phyloP scores from a whole-genome alignment of 805 yeast species.

The Metschnikowia hibisci region DNA sequence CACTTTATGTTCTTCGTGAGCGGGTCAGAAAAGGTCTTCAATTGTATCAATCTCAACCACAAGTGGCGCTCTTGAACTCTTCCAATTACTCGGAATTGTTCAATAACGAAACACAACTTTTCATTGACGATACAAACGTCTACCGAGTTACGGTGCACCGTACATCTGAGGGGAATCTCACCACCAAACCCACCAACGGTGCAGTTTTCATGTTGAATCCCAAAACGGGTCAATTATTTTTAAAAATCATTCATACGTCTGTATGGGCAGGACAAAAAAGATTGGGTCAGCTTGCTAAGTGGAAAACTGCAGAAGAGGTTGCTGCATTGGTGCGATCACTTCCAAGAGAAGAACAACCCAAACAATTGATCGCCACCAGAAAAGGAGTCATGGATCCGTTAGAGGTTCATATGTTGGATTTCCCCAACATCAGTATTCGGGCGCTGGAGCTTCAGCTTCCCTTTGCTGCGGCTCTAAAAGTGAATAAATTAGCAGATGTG shows the following conservation, averaged over 20 bases:
- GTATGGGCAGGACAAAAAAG: constrained; percentile 98
- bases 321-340: constrained; percentile 85
- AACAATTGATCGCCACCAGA: constrained; percentile 83
- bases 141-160: constrained; percentile 89
- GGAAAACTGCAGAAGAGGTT: constrained; percentile 98
- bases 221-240: constrained; percentile 80
- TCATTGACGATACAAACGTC: constrained; percentile 91
- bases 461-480: constrained; percentile 77
- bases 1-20: constrained; percentile 85
- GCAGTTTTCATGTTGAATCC: constrained; percentile 89
- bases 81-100: constrained; percentile 87
- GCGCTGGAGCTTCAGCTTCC: constrained; percentile 89
- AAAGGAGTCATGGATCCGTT: constrained; percentile 91
- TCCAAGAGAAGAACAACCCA: constrained; percentile 93
- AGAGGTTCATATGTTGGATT: constrained; percentile 95
- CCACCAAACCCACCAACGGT: constrained; percentile 92
- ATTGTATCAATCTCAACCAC: constrained; percentile 88
- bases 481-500: constrained; percentile 73
- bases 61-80: constrained; percentile 85
- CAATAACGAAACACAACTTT: constrained; percentile 75
- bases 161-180: constrained; percentile 87
- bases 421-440: constrained; percentile 85
- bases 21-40: constrained; percentile 92
- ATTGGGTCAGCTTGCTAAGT: constrained; percentile 86
- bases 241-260: constrained; percentile 87